Conservation (phyloP, 2,329 filamentous ascomycete species). For the Clarireedia sp. region DNA sequence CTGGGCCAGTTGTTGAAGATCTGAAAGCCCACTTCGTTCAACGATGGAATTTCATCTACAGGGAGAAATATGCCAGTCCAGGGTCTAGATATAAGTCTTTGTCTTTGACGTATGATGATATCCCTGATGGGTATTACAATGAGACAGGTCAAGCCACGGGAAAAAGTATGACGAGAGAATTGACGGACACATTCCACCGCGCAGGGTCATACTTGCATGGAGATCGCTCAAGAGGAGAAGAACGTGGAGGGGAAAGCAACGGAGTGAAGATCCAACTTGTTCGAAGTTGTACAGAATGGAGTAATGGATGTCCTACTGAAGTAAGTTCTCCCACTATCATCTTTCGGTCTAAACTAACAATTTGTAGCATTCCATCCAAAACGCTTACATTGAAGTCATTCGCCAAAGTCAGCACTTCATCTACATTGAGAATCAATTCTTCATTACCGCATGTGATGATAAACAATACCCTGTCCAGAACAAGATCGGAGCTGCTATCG, state of each 20-base stretch:
- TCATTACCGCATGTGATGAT: slow-evolving; percentile 72
- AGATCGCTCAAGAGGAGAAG: background rate
- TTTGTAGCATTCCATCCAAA: slow-evolving; percentile 65
- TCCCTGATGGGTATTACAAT: slow-evolving; percentile 23
- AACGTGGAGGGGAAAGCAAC: slow-evolving; percentile 48
- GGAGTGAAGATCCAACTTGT: slow-evolving; percentile 32
- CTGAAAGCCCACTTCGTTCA: slow-evolving; percentile 73
- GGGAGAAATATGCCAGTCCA: slow-evolving; percentile 62
- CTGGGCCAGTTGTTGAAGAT: slow-evolving; percentile 59
- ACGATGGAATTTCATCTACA: slow-evolving; percentile 86
- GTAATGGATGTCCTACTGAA: slow-evolving; percentile 49
- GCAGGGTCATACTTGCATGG: background rate
- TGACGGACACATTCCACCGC: slow-evolving; percentile 4
- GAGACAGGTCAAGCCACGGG: slow-evolving; percentile 17
- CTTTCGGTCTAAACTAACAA: slow-evolving; percentile 1
- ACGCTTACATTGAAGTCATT: slow-evolving; percentile 72
- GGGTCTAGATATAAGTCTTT: slow-evolving; percentile 36
- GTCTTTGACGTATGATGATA: slow-evolving; percentile 12
- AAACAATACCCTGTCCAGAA: slow-evolving; percentile 67
- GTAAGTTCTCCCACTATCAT: slow-evolving; percentile 23
- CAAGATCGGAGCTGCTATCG: slow-evolving; percentile 70
- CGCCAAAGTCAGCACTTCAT: slow-evolving; percentile 61
- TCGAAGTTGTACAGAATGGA: slow-evolving; percentile 47
- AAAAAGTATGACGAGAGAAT: slow-evolving; percentile 1
- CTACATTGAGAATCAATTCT: slow-evolving; percentile 81